Conservation (phyloP, 805 yeast genomes). For the Ogataea minuta region DNA sequence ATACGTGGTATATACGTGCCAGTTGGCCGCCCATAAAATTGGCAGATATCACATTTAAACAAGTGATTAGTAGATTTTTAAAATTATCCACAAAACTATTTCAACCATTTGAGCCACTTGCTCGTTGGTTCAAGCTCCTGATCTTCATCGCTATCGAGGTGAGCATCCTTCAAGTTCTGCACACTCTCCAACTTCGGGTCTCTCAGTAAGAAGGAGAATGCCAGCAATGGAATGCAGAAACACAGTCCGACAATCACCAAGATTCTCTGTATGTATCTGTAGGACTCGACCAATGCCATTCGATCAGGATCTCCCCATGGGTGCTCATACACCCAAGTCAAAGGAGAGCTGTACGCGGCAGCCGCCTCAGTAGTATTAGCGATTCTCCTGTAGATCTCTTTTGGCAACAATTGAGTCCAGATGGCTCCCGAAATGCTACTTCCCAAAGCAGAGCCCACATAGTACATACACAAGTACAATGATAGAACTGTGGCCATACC, state of each 20-base stretch:
- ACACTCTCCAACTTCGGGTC: constrained; percentile 33
- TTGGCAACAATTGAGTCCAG: constrained; percentile 62
- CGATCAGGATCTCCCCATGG: constrained; percentile 67
- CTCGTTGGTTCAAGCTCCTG: neutral
- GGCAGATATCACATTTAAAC: neutral
- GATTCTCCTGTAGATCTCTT: constrained; percentile 37
- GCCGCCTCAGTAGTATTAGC: constrained; percentile 41
- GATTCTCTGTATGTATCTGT: constrained; percentile 56
- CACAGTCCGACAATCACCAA: constrained; percentile 55
- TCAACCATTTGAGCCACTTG: too few relatives aligned
- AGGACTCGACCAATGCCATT: constrained; percentile 53
- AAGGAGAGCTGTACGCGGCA: constrained; percentile 53
- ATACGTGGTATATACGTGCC: constrained; percentile 6
- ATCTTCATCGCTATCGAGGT: neutral
- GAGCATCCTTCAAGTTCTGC: constrained; percentile 20
- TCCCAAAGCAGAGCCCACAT: constrained; percentile 65
- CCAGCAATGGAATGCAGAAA: constrained; percentile 52
- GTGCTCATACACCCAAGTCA: constrained; percentile 43
- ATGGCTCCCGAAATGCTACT: constrained; percentile 65
- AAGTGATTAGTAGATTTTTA: neutral
- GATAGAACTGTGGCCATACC: constrained; percentile 63
- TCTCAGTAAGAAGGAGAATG: constrained; percentile 47
- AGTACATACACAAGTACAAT: constrained; percentile 54
- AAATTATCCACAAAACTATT: too few relatives aligned
- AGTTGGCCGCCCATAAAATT: neutral